phyloP scores from a whole-genome alignment of 176 grass and related monocot species.

The Urochloa ruziziensis region DNA sequence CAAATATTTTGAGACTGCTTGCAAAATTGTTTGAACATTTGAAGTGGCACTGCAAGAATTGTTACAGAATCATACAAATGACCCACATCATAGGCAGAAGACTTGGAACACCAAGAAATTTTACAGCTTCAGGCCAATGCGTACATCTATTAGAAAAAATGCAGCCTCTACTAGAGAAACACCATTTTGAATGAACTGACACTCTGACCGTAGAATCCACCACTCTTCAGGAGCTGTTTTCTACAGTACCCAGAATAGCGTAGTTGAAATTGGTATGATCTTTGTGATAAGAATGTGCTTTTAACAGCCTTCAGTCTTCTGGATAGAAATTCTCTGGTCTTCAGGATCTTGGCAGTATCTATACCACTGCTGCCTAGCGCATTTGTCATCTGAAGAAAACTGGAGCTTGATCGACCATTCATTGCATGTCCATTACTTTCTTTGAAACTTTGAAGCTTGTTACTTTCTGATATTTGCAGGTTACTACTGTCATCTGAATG shows the following conservation, averaged over 20 bases:
- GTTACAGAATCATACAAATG: constrained; percentile 28
- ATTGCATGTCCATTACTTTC: constrained; percentile 25
- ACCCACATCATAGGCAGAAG: constrained; percentile 13
- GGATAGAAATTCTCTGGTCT: neutral
- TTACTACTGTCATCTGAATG: neutral
- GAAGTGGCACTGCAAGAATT: constrained; percentile 11
- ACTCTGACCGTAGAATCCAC: constrained; percentile 29
- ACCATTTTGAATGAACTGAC: constrained; percentile 43
- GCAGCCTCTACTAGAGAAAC: constrained; percentile 42
- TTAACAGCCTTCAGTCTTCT: neutral
- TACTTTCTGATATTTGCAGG: constrained; percentile 18
- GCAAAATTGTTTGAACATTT: neutral
- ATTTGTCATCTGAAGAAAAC: constrained; percentile 45
- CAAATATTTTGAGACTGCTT: neutral
- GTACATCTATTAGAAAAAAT: neutral
- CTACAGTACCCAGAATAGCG: constrained; percentile 43
- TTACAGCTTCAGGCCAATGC: neutral
- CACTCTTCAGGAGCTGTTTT: constrained; percentile 41
- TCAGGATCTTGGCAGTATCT: neutral
- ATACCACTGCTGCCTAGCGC: constrained; percentile 19
- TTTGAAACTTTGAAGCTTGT: constrained; percentile 28
- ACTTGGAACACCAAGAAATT: neutral
- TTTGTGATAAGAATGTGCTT: constrained; percentile 1
- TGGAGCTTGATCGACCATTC: constrained; percentile 28
- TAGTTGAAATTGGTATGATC: constrained; percentile 32